phyloP scores from a whole-genome alignment of 2,329 filamentous ascomycete species.

The Stachybotrys echinatus region DNA sequence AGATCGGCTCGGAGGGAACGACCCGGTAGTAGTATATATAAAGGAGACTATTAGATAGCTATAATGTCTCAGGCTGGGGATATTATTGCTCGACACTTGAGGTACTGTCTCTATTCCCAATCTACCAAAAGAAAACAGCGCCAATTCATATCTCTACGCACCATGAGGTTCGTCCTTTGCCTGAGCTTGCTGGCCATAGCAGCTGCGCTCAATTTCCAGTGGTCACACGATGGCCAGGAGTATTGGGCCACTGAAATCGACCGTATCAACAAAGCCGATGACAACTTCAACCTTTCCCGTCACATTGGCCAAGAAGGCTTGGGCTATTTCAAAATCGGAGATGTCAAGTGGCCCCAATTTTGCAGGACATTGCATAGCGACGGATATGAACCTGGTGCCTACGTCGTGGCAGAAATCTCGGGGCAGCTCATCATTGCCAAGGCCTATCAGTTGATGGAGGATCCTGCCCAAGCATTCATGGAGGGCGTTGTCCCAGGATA shows the following conservation, averaged over 20 bases:
- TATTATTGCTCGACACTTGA: too few relatives aligned
- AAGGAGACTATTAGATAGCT: too few relatives aligned
- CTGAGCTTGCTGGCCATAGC: not conserved
- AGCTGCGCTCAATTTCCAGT: not conserved
- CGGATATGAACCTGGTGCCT: not conserved
- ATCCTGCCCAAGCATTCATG: not conserved
- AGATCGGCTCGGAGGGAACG: too few relatives aligned
- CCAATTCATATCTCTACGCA: not conserved
- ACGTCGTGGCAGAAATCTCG: not conserved
- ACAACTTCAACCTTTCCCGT: not conserved
- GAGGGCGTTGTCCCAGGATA: not conserved
- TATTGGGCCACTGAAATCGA: not conserved
- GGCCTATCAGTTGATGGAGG: not conserved
- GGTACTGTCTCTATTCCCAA: too few relatives aligned
- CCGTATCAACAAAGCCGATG: not conserved
- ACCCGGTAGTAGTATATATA: too few relatives aligned
- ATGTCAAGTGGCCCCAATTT: not conserved
- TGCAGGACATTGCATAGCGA: not conserved
- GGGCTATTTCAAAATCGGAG: not conserved
- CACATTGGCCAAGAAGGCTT: not conserved
- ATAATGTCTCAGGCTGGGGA: too few relatives aligned
- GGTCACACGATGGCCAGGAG: not conserved
- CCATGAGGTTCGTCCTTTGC: not conserved
- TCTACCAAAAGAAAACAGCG: too few relatives aligned
- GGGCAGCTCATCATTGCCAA: not conserved